phyloP scores from a whole-genome alignment of 2,329 filamentous ascomycete species.

The Arthrobotrys iridis region DNA sequence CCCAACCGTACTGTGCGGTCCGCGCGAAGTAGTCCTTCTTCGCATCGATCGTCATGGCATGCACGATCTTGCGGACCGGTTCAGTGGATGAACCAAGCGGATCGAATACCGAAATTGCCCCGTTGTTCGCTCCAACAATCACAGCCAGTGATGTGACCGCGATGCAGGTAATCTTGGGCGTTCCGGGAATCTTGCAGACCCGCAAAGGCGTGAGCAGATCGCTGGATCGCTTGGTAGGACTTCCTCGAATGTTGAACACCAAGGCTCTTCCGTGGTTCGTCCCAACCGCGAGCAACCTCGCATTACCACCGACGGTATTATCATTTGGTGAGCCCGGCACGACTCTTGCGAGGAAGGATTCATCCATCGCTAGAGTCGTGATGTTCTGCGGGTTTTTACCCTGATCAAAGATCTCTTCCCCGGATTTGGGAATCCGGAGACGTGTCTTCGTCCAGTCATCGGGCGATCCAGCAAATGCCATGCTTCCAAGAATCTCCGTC shows the following conservation, averaged over 20 bases:
- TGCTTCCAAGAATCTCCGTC: slow-evolving; percentile 37
- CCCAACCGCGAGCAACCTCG: slow-evolving; percentile 38
- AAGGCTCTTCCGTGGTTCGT: slow-evolving; percentile 46
- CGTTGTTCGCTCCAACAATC: slow-evolving; percentile 42
- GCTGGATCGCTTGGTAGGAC: slow-evolving; percentile 39
- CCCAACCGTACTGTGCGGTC: slow-evolving; percentile 42
- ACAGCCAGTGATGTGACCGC: slow-evolving; percentile 39
- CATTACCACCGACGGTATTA: slow-evolving; percentile 48
- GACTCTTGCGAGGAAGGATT: slow-evolving; percentile 25
- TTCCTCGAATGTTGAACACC: slow-evolving; percentile 46
- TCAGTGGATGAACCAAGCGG: slow-evolving; percentile 44
- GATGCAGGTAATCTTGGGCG: slow-evolving; percentile 45
- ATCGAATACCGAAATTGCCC: slow-evolving; percentile 49
- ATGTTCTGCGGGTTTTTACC: slow-evolving; percentile 51
- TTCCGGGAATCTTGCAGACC: slow-evolving; percentile 49
- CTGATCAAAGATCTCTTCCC: slow-evolving; percentile 51
- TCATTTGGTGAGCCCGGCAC: slow-evolving; percentile 38
- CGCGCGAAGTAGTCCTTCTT: slow-evolving; percentile 51
- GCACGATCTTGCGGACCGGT: slow-evolving; percentile 46
- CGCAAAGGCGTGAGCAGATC: slow-evolving; percentile 42
- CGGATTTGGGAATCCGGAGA: slow-evolving; percentile 52
- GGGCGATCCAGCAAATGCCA: slow-evolving; percentile 36
- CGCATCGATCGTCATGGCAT: slow-evolving; percentile 51
- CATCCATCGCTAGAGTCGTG: slow-evolving; percentile 34
- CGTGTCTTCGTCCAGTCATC: slow-evolving; percentile 49